Conservation (phyloP, 2,329 filamentous ascomycete species). For the Cryphonectria japonica region DNA sequence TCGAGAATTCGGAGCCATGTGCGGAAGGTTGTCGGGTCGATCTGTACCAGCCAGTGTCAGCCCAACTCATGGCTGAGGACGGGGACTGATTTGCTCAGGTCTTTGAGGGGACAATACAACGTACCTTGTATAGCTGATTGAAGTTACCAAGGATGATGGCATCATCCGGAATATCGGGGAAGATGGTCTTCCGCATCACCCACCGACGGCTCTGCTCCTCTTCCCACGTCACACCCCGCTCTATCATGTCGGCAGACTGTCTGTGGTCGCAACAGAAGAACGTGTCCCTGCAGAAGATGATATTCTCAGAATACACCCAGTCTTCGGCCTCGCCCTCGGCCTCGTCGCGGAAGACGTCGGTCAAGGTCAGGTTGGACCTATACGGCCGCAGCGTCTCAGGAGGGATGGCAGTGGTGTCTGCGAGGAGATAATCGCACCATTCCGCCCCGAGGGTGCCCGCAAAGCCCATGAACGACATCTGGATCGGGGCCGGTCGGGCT, state of each 20-base stretch:
- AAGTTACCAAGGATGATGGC: constrained; percentile 95
- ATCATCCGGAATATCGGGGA: constrained; percentile 80
- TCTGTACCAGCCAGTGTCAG: constrained; percentile 55
- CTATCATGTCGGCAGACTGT: constrained; percentile 79
- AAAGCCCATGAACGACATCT: constrained; percentile 99
- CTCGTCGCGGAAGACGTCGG: constrained; percentile 70
- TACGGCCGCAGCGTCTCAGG: constrained; percentile 78
- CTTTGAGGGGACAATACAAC: too few species aligned
- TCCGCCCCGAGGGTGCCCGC: constrained; percentile 94
- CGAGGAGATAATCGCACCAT: constrained; percentile 97
- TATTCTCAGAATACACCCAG: constrained; percentile 97
- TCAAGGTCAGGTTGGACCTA: constrained; percentile 73
- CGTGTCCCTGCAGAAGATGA: constrained; percentile 90
- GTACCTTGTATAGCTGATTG: constrained; percentile 97
- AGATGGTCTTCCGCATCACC: constrained; percentile 91
- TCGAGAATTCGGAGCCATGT: constrained; percentile 92
- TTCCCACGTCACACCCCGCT: constrained; percentile 74
- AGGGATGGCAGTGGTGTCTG: constrained; percentile 86
- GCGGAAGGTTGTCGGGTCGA: constrained; percentile 94
- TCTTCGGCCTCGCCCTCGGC: constrained; percentile 70
- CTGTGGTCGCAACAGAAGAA: constrained; percentile 99
- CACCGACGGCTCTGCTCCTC: constrained; percentile 82
- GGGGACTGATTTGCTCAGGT: too few species aligned
- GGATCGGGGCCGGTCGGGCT: constrained; percentile 88
- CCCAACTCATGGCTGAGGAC: not conserved